Base-by-base conservation (phyloP, 257 asterid genomes). In the Salvia hispanica region DNA sequence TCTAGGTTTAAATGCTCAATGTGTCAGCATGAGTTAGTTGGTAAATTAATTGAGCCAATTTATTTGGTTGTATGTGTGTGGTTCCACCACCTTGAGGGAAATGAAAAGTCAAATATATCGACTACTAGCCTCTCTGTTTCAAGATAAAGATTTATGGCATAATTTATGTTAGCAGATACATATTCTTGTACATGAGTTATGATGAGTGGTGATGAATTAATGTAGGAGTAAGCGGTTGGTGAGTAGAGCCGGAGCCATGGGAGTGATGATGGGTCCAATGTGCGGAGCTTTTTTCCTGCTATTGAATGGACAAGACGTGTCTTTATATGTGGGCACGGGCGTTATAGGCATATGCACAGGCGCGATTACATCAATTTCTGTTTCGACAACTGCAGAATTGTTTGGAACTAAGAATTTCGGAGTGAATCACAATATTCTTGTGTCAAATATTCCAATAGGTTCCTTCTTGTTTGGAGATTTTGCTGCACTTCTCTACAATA, bases 381-480 rank as follows among this genome's bases (percentile, higher is more conserved):
- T 85, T 4, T 77, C 89, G 0, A 70, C 80, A 21, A 90, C 95
- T 4, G 72, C 82, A 0, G 91, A 90, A 52, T 52, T 90, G 0
- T 90, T 90, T 70, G 96, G 95, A 14, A 46, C 87, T 15, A 64
- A 62, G 8, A 78, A 82, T 64, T 87, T 90, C 18, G 95, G 91
- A 0, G 60, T 90, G 7, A 90, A 87, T 66, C 97, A 90, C 76
- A 90, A 90, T 61, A 73, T 90, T 21, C 51, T 87, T 66, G 91
- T 90, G 13, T 77, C 86, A 0, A 87, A 88, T 42, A 90, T 87
- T 14, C 94, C 94, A 0, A 67, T 87, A 1, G 97, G 97, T 0
- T 85, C 95, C 0, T 85, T 87, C 61, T 13, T 87, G 51, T 85
- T 90, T 64, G 96, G 93, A 9, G 85, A 79, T 45, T 50, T 83